These are phyloP conservation scores for Thelephora aurantiotincta DNA, from an alignment of 768 basidiomycete genomes.

Conservation along the genomic window DNA sequence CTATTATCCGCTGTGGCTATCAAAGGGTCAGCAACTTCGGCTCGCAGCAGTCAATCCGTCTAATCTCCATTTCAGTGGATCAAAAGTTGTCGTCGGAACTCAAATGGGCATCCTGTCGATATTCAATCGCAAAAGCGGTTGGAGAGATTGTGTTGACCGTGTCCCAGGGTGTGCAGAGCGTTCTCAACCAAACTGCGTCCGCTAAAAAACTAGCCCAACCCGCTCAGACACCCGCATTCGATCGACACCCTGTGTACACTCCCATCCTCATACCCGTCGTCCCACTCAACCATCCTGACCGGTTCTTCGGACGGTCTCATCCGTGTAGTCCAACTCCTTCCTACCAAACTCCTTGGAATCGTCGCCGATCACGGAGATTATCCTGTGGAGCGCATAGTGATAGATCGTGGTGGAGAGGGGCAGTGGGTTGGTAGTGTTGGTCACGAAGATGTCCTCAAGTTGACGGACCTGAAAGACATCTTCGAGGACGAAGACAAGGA, in stretches of 20 bases:
- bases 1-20: slow-evolving; percentile 76
- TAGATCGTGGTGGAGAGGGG: slow-evolving; percentile 40
- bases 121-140: slow-evolving; percentile 78
- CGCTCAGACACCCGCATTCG: slow-evolving; percentile 71
- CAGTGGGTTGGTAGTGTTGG: slow-evolving; percentile 91
- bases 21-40: slow-evolving; percentile 39
- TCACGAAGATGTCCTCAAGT: slow-evolving; percentile 73
- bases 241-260: slow-evolving; percentile 76
- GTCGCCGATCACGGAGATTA: slow-evolving; percentile 87
- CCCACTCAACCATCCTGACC: slow-evolving; percentile 60
- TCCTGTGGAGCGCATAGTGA: slow-evolving; percentile 76
- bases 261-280: slow-evolving; percentile 43
- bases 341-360: slow-evolving; percentile 81
- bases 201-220: not conserved
- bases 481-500: slow-evolving; percentile 40
- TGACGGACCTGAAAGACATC: slow-evolving; percentile 74
- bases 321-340: slow-evolving; percentile 63
- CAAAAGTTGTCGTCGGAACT: slow-evolving; percentile 80
- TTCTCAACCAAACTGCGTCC: not conserved
- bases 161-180: slow-evolving; percentile 53
- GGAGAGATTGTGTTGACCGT: slow-evolving; percentile 86
- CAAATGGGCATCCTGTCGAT: slow-evolving; percentile 82
- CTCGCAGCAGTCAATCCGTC: not conserved
- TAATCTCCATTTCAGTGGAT: slow-evolving; percentile 26
- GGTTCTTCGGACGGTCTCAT: slow-evolving; percentile 81